A percentile compares a stretch with the other conserved stretches of the same genome.
phyloP scores from a whole-genome alignment of 441 rosid genomes.

The Bruguiera hainesii region DNA sequence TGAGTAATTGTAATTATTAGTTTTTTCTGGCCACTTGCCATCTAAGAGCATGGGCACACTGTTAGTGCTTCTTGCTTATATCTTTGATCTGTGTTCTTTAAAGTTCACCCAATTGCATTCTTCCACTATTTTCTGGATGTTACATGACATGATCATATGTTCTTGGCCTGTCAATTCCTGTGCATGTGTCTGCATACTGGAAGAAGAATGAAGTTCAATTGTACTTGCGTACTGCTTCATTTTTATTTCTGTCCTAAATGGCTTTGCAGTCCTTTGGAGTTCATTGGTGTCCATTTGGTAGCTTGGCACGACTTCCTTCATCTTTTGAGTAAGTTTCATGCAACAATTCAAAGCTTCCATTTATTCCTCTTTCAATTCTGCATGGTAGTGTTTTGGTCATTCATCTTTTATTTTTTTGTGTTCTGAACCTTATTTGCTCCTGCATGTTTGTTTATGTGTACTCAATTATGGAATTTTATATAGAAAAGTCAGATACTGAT shows the following conservation, averaged over 20 bases:
- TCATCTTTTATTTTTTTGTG: neutral
- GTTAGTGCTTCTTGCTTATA: too few species aligned
- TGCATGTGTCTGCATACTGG: neutral
- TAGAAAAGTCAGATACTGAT: neutral
- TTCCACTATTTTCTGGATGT: neutral
- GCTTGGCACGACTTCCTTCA: conserved; percentile 64
- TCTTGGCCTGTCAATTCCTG: neutral
- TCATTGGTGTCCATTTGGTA: conserved; percentile 95
- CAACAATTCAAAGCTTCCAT: conserved; percentile 4
- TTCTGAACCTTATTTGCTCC: neutral
- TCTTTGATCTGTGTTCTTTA: neutral
- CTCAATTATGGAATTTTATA: neutral
- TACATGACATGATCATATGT: neutral
- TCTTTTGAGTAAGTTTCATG: conserved; percentile 73
- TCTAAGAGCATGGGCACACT: too few species aligned
- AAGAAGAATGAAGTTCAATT: conserved; percentile 6
- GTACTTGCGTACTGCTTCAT: conserved; percentile 8
- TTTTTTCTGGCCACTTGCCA: too few species aligned
- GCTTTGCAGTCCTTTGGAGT: conserved; percentile 81
- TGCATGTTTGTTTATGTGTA: neutral
- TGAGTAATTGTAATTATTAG: too few species aligned
- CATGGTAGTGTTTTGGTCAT: neutral
- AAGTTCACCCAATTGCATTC: neutral
- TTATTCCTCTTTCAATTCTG: conserved; percentile 18
- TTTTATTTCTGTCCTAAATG: conserved; percentile 16